These are phyloP conservation scores for Pluteus cervinus DNA, from an alignment of 768 basidiomycete genomes.

Conservation along the genomic window DNA sequence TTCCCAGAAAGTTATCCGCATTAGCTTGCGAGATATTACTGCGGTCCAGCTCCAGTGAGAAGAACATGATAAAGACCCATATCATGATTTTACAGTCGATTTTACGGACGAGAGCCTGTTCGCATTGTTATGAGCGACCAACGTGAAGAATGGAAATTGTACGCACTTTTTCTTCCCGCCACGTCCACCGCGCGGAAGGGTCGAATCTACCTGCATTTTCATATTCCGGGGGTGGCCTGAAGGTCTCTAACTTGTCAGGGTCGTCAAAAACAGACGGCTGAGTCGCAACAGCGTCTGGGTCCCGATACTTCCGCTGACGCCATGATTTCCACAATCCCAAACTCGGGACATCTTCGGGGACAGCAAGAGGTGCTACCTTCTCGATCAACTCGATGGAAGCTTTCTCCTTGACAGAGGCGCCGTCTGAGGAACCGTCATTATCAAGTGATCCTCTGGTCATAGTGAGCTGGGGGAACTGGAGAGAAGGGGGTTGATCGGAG, in stretches of 20 bases:
- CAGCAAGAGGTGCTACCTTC: constrained; percentile 23
- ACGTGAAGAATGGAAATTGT: not conserved
- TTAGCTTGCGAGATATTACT: constrained; percentile 62
- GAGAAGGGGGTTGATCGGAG: too few species aligned
- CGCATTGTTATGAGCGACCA: constrained; percentile 1
- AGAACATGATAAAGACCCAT: constrained; percentile 63
- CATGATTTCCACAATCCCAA: constrained; percentile 24
- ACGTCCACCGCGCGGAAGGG: constrained; percentile 63
- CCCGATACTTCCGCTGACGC: constrained; percentile 18
- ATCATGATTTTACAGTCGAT: constrained; percentile 55
- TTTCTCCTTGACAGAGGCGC: not conserved
- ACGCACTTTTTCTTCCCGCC: constrained; percentile 55
- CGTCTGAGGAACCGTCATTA: too few species aligned
- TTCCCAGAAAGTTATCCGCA: constrained; percentile 61
- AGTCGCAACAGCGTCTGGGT: constrained; percentile 51
- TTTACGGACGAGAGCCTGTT: constrained; percentile 47
- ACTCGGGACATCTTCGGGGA: constrained; percentile 17
- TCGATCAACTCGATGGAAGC: constrained; percentile 7
- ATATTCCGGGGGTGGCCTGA: constrained; percentile 46
- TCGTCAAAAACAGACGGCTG: constrained; percentile 62
- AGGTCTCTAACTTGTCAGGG: constrained; percentile 39
- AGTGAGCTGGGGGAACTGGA: too few species aligned
- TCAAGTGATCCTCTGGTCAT: too few species aligned
- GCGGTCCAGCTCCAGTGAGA: constrained; percentile 51
- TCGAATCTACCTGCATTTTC: constrained; percentile 65